A percentile compares a stretch with the other conserved stretches of the same genome.
Conservation (phyloP, 805 yeast genomes). For the Wickerhamiella hasegawae region DNA sequence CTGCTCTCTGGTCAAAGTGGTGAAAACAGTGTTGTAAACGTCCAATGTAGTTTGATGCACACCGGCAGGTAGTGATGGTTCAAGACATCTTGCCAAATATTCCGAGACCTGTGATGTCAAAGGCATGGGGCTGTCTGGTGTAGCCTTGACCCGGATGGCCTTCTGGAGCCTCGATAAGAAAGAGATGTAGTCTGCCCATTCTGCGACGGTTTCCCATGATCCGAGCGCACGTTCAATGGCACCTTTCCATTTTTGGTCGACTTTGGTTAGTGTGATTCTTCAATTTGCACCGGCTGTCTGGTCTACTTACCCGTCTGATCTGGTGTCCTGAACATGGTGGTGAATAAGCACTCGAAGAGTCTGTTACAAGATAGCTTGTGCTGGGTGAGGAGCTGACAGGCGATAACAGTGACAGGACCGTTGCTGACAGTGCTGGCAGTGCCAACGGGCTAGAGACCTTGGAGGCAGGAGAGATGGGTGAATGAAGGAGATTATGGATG, state of each 20-base stretch:
- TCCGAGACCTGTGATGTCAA: slow-evolving; percentile 48
- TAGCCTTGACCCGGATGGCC: slow-evolving; percentile 33
- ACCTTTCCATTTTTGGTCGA: slow-evolving; percentile 16
- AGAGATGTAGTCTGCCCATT: slow-evolving; percentile 97
- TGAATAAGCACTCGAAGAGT: too few relatives aligned
- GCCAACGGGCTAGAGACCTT: too few relatives aligned
- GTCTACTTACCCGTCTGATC: neutral
- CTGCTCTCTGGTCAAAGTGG: slow-evolving; percentile 38
- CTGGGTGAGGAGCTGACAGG: too few relatives aligned
- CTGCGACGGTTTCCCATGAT: slow-evolving; percentile 67
- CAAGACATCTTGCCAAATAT: slow-evolving; percentile 60
- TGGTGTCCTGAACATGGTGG: neutral
- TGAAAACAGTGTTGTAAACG: slow-evolving; percentile 57
- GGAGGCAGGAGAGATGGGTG: too few relatives aligned
- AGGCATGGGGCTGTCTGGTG: slow-evolving; percentile 39
- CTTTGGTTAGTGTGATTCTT: slow-evolving; percentile 1
- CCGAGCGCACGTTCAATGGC: slow-evolving; percentile 58
- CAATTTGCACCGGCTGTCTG: neutral
- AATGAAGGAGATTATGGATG: too few relatives aligned
- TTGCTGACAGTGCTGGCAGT: too few relatives aligned
- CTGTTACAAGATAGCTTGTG: too few relatives aligned
- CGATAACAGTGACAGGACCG: too few relatives aligned
- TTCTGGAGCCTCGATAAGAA: slow-evolving; percentile 67
- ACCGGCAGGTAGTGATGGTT: slow-evolving; percentile 79
- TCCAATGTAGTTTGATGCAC: slow-evolving; percentile 83